Conservation (phyloP, 225 moss, liverwort and hornwort species). For the Rhytidiadelphus loreus region DNA sequence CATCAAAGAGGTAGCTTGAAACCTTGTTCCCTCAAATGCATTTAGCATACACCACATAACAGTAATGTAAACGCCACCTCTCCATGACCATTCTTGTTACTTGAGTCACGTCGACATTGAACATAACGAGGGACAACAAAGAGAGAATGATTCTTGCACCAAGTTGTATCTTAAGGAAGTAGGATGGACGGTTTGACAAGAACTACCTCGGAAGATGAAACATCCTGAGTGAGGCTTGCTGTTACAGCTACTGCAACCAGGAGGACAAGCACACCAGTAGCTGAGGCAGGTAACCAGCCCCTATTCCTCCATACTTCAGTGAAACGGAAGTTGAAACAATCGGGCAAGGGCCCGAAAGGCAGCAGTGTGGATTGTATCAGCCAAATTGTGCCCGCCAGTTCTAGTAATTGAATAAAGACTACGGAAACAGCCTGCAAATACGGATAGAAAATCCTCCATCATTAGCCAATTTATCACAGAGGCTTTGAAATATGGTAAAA, state of each 20-base stretch:
- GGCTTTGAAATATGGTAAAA: not conserved
- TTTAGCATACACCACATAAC: not conserved
- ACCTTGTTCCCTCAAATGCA: not conserved
- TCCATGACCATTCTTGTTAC: not conserved
- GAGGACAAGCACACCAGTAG: constrained; percentile 21
- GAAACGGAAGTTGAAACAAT: constrained; percentile 32
- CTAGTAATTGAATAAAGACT: constrained; percentile 36
- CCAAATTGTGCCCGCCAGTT: constrained; percentile 48
- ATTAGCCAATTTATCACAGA: not conserved
- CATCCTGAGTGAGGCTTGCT: constrained; percentile 18
- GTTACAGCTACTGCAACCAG: constrained; percentile 29
- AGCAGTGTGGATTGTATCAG: constrained; percentile 41
- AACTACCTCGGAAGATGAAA: constrained; percentile 30
- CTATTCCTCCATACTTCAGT: constrained; percentile 33
- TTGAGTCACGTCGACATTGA: not conserved
- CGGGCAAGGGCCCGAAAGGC: constrained; percentile 25
- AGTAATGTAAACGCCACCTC: not conserved
- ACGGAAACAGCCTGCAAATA: constrained; percentile 40
- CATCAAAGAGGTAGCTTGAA: not conserved
- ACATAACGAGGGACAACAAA: not conserved
- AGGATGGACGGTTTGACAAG: not conserved
- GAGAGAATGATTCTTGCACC: not conserved
- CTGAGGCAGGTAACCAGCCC: constrained; percentile 52
- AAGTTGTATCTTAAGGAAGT: not conserved
- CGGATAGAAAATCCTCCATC: not conserved